Evolutionary conservation across 345 rosid species (phyloP), one percentile per base, ranked within the genome.

Genomic region (Cochlearia excelsa): DNA sequence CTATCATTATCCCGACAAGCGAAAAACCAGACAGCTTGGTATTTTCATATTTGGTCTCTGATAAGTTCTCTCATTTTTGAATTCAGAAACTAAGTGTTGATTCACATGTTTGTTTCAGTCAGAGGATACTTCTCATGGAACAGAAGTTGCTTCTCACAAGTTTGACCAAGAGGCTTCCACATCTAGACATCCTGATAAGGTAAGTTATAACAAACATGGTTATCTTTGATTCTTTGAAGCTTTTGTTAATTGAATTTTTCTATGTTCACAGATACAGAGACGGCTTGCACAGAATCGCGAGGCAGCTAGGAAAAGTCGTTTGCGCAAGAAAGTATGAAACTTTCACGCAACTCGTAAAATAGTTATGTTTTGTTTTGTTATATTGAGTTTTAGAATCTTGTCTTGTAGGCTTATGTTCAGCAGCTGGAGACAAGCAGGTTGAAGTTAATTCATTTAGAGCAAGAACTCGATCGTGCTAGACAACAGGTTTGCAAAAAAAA

Each of bases 271-370:
- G 99, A 71, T 83, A 69, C 94, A 85, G 70, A 84, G 97, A 71
- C 85, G 99, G 46, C 97, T 89, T 28, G 97, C 97, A 10, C 97
- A 89, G 68, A 93, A 93, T 46, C 94, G 97, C 3, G 97, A 89
- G 78, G 99, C 99, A 76, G 99, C 99, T 51, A 87, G 95, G 61
- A 93, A 93, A 72, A 87, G 99, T 70, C 97, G 99, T 51, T 51
- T 93, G 70, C 80, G 99, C 68, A 93, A 89, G 72, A 93, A 93
- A 84, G 99, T 93, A 72, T 40, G 56, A 5, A 60, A 40, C 51
- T 16, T 54, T 50, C 23, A 38, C 35, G 2, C 35, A 31, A 31
- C 44, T 7, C 8, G 48, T 31, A 49, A 26, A 45, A 53, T 30
- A 54, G 55, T 28, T 50, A 26, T 50, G 47, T 30, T 47, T 61